These are phyloP conservation scores for Populus deltoides DNA, from an alignment of 345 rosid species.

Conservation along the genomic window DNA sequence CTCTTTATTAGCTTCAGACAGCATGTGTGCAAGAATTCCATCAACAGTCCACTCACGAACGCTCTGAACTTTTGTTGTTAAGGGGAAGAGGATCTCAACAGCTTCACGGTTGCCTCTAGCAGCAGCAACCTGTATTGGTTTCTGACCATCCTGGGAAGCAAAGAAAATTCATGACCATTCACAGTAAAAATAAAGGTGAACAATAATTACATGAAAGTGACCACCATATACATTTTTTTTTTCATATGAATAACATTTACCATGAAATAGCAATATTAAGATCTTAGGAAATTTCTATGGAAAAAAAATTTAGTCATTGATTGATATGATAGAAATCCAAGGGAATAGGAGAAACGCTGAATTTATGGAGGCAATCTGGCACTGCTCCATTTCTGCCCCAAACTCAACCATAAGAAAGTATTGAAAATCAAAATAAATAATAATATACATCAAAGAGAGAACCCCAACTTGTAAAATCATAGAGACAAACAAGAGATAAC, in stretches of 20 bases:
- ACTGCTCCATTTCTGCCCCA: neutral
- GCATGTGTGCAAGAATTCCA: slow-evolving; percentile 58
- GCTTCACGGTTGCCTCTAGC: slow-evolving; percentile 57
- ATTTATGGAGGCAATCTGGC: too few relatives aligned
- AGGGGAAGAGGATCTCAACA: slow-evolving; percentile 72
- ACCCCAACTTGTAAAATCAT: neutral
- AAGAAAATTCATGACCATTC: neutral
- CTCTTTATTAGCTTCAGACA: slow-evolving; percentile 48
- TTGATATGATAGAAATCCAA: neutral
- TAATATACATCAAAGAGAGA: neutral
- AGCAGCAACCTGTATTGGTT: slow-evolving; percentile 83
- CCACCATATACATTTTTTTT: neutral
- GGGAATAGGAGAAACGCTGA: neutral
- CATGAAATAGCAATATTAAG: neutral
- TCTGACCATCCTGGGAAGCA: slow-evolving; percentile 67
- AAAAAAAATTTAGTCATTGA: neutral
- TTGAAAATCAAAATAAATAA: neutral
- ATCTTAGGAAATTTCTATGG: neutral
- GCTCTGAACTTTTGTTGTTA: slow-evolving; percentile 48
- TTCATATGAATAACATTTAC: neutral
- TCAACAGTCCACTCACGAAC: slow-evolving; percentile 75
- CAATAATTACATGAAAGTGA: neutral
- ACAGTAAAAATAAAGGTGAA: neutral
- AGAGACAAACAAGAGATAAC: neutral
- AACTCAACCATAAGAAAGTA: neutral